Evolutionary conservation across 2,329 filamentous ascomycete genomes (phyloP), one percentile per base, ranked within the genome.

Genomic region (Aspergillus carbonarius): DNA sequence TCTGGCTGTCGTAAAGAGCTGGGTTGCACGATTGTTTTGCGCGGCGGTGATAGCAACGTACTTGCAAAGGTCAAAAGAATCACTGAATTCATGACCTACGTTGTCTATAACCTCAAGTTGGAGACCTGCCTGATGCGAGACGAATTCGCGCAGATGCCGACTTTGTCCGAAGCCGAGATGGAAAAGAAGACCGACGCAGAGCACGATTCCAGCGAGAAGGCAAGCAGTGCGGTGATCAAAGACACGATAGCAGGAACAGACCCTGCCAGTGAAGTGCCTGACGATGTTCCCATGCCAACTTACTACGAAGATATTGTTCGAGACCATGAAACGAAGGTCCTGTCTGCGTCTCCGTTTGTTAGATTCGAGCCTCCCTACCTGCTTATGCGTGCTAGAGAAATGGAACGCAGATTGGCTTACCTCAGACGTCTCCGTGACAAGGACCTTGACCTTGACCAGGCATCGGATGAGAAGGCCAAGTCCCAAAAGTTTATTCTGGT

Each of bases 71-170:
- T 99, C 74, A 99, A 99, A 76, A 85, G 87, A 54, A 95, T 99
- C 65, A 95, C 93, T 10, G 95, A 99, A 72, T 98, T 99, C 71
- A 97, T 99, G 93, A 90, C 96, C 37, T 99, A 98, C 67, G 96
- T 99, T 18, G 93, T 98, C 12, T 99, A 99, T 76, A 99, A 97
- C 68, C 82, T 99, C 54, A 96, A 96, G 71, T 83, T 99, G 13
- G 95, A 99, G 76, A 96, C 95, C 1, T 96, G 91, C 66, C 80
- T 99, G 47, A 91, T 99, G 84, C 85, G 91, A 54, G 95, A 99
- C 72, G 93, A 96, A 68, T 96, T 92, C 66, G 89, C 96, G 15
- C 85, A 93, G 61, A 88, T 96, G 20, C 92, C 92, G 1, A 82
- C 85, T 1, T 83, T 83, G 27, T 79, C 82, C 8, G 82, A 85